phyloP scores from a whole-genome alignment of 1,284 basidiomycete genomes.

The Ustilago nuda region DNA sequence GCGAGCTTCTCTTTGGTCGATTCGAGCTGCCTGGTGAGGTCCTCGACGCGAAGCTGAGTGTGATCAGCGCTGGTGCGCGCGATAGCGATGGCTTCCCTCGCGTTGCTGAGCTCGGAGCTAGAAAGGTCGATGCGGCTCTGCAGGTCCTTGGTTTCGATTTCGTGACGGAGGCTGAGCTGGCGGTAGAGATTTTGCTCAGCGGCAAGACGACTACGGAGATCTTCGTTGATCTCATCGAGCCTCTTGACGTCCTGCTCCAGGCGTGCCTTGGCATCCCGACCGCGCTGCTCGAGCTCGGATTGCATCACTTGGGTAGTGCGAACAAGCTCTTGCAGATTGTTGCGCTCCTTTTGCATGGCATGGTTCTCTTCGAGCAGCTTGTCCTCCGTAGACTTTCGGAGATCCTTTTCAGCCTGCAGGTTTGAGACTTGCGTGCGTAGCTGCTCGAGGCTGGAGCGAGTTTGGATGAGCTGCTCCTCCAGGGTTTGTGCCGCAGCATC shows the following conservation, averaged over 20 bases:
- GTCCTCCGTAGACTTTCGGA: constrained; percentile 49
- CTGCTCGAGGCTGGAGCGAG: constrained; percentile 47
- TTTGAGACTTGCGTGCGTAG: constrained; percentile 83
- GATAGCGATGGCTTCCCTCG: constrained; percentile 79
- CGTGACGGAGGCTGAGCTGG: constrained; percentile 79
- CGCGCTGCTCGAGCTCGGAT: constrained; percentile 83
- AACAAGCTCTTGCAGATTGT: constrained; percentile 86
- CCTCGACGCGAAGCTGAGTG: constrained; percentile 80
- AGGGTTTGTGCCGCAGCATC: constrained; percentile 70
- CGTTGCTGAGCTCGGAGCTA: constrained; percentile 78
- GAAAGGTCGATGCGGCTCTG: constrained; percentile 80
- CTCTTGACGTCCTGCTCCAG: constrained; percentile 83
- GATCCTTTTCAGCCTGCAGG: constrained; percentile 86
- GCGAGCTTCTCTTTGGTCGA: constrained; percentile 84
- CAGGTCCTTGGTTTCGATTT: constrained; percentile 82
- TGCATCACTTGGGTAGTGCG: constrained; percentile 89
- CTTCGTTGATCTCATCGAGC: constrained; percentile 75
- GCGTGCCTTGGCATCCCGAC: constrained; percentile 81
- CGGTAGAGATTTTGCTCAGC: constrained; percentile 84
- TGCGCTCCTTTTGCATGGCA: constrained; percentile 80
- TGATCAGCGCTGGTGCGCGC: constrained; percentile 85
- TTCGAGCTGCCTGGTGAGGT: constrained; percentile 78
- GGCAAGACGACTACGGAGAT: constrained; percentile 79
- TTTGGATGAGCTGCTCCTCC: constrained; percentile 75
- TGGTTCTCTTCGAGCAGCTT: constrained; percentile 84